Conservation (phyloP, 441 rosid species). For the Populus trichocarpa region DNA sequence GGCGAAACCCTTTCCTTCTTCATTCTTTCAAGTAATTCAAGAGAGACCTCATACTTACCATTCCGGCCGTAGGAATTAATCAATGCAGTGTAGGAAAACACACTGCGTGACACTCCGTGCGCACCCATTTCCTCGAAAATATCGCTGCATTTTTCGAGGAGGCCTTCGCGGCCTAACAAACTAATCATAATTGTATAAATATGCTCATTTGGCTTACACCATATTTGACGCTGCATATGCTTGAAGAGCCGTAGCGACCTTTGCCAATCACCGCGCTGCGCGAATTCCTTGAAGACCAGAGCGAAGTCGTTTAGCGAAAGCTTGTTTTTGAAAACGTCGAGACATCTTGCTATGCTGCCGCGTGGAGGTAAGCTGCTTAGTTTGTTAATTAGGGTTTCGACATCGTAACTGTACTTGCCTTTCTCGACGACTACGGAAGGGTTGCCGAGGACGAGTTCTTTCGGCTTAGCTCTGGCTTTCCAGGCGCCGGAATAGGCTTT, state of each 20-base stretch:
- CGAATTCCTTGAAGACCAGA: conserved; percentile 86
- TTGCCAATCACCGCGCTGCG: conserved; percentile 94
- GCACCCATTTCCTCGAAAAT: conserved; percentile 85
- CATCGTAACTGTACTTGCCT: conserved; percentile 93
- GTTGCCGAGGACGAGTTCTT: conserved; percentile 67
- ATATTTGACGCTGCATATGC: conserved; percentile 93
- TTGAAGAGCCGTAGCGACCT: conserved; percentile 88
- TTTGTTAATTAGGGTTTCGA: conserved; percentile 89
- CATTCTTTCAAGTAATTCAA: conserved; percentile 79
- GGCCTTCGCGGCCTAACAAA: conserved; percentile 77
- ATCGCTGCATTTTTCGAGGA: conserved; percentile 79
- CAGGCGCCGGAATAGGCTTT: conserved; percentile 21
- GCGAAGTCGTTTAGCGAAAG: conserved; percentile 83
- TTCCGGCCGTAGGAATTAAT: conserved; percentile 88
- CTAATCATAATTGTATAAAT: conserved; percentile 90
- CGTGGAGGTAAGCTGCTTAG: conserved; percentile 95
- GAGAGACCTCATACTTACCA: conserved; percentile 67
- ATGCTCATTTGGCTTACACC: conserved; percentile 96
- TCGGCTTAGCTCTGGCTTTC: conserved; percentile 46
- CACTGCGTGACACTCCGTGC: conserved; percentile 69
- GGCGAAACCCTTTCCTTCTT: conserved; percentile 71
- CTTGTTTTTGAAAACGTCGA: conserved; percentile 82
- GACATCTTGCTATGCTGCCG: conserved; percentile 87
- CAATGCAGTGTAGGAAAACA: conserved; percentile 85
- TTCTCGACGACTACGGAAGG: conserved; percentile 77